Evolutionary conservation across 1,284 basidiomycete species (phyloP).

Genomic region (Peniophora sp.): DNA sequence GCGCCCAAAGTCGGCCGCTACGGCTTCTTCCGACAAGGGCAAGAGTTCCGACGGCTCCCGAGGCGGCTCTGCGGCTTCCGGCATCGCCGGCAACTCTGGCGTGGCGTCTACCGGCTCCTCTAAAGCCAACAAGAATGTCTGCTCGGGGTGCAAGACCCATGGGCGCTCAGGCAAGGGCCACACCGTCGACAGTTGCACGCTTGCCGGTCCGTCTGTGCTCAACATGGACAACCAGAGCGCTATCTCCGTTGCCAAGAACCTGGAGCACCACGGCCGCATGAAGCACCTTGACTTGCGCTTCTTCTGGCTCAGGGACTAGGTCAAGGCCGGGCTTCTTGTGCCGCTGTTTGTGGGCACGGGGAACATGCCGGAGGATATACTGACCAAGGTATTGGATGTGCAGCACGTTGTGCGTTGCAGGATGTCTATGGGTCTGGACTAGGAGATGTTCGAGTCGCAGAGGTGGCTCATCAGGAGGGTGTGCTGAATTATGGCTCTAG

Average conservation of each 20-base stretch:
- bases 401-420: conserved; percentile 1
- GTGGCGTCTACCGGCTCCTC: no score
- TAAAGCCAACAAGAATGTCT: no score
- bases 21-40: no score
- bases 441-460: not conserved
- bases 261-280: conserved; percentile 19
- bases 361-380: conserved; percentile 20
- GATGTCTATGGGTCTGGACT: not conserved
- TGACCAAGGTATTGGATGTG: conserved; percentile 20
- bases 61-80: no score
- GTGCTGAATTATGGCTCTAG: not conserved
- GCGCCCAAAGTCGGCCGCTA: no score
- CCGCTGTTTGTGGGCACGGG: conserved; percentile 11
- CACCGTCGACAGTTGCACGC: no score
- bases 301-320: conserved; percentile 26
- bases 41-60: no score
- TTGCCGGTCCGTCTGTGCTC: conserved; percentile 13
- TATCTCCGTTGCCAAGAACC: conserved; percentile 22
- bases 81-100: no score
- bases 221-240: conserved; percentile 24
- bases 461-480: not conserved
- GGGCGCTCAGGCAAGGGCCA: no score
- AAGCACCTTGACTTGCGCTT: conserved; percentile 30
- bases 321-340: conserved; percentile 14
- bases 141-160: no score